phyloP scores from a whole-genome alignment of 257 asterid genomes.

The Nemophila menziesii region DNA sequence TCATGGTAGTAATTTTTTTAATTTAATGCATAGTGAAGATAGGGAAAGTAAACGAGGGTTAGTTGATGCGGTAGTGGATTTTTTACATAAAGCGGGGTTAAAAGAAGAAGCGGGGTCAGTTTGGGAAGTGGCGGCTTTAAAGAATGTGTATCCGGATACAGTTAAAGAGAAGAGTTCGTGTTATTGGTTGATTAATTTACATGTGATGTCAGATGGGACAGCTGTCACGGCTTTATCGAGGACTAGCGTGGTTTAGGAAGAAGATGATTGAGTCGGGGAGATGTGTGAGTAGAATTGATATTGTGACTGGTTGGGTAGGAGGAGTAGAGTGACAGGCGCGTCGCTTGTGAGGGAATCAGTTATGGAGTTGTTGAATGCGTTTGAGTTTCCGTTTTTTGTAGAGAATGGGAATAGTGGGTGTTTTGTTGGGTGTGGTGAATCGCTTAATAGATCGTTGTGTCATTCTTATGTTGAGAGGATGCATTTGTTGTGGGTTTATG shows the following conservation, averaged over 20 bases:
- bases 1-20: slow-evolving; percentile 72
- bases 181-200: slow-evolving; percentile 90
- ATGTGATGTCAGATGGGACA: slow-evolving; percentile 93
- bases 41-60: slow-evolving; percentile 95
- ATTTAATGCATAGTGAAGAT: slow-evolving; percentile 87
- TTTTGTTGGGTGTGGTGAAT: slow-evolving; percentile 87
- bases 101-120: slow-evolving; percentile 93
- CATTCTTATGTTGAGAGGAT: slow-evolving; percentile 80
- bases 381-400: slow-evolving; percentile 57
- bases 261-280: slow-evolving; percentile 59
- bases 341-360: slow-evolving; percentile 82
- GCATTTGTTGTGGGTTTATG: slow-evolving; percentile 78
- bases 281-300: slow-evolving; percentile 65
- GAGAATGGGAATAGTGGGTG: slow-evolving; percentile 81
- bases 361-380: slow-evolving; percentile 49
- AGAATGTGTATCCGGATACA: slow-evolving; percentile 86
- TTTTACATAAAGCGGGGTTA: slow-evolving; percentile 77
- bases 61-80: slow-evolving; percentile 78
- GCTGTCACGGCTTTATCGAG: slow-evolving; percentile 90
- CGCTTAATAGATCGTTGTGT: slow-evolving; percentile 66
- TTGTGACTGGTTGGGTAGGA: slow-evolving; percentile 88
- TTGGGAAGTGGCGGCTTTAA: slow-evolving; percentile 88
- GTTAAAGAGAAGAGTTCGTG: slow-evolving; percentile 58
- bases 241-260: slow-evolving; percentile 79
- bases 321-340: slow-evolving; percentile 83